Base-by-base conservation (phyloP, 2,329 filamentous ascomycete species). In the Pseudogymnoascus sp. region DNA sequence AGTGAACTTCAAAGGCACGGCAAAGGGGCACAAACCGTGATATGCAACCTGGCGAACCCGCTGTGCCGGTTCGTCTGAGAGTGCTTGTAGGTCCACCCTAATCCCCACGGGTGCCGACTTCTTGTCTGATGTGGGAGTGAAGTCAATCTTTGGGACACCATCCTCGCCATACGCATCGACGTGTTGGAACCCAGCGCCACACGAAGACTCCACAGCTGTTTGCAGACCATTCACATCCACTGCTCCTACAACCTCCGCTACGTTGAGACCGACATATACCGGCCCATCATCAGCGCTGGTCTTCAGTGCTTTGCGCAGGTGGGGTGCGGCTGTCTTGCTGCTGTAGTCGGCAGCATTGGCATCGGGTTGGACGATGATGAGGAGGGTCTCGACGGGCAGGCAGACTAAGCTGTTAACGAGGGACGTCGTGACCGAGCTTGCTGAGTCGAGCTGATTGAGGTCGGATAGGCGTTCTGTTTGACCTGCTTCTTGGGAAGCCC, bases 341-440 rank as follows among this genome's bases (percentile, higher is more conserved):
- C 77, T 75, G 68, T 93, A 86, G 73, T 96, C 90, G 64, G 79
- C 78, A 41, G 85, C 82, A 67, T 86, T 85, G 61, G 92, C 80
- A 66, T 88, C 88, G 9, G 89, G 86, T 71, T 96, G 91, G 30
- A 85, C 84, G 64, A 95, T 82, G 66, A 97, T 73, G 62, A 95
- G 77, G 75, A 96, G 47, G 25, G 47, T 33, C 25, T 54, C 47
- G n/a, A 54, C 47, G 9, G 47, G 47, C 2, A 54, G 47, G n/a
- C 47, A 54, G 25, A 54, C 47, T 11, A 54, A 54, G 28, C 47
- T 54, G 28, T 14, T 54, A 54, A 54, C 28, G 3, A 54, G 47
- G 8, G 47, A 54, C 5, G 37, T 39, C 9, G 57, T 58, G 14
- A 37, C 35, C 22, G 33, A n/a, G 33, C 33, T 37, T 37, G 37